Evolutionary conservation across 306 rosid species (phyloP), one percentile per base, ranked within the genome.

Genomic region (Quercus ilex): DNA sequence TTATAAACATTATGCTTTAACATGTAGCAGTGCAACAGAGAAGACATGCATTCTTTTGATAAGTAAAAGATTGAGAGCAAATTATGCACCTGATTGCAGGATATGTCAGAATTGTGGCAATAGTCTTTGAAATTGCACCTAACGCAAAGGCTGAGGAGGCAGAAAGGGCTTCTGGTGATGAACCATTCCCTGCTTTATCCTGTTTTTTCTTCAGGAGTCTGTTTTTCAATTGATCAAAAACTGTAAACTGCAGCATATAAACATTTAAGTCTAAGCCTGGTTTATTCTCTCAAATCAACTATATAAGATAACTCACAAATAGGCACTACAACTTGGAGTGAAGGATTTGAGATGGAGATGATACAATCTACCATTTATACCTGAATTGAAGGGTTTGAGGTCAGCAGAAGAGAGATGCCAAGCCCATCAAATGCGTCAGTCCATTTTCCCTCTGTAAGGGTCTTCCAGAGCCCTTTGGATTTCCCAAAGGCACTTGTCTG

Each of bases 381-480:
- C 94, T 96, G 98, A 88, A 96, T 96, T 58, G 99, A 91, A 30
- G 99, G 99, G 90, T 96, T 96, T 17, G 97, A 85, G 6, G 99
- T 96, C 73, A 96, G 91, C 87, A 96, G 80, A 76, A 96, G 84
- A 41, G 99, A 96, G 87, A 90, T 89, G 79, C 97, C 88, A 20
- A 96, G 98, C 70, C 99, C 99, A 78, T 96, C 98, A 82, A 90
- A 96, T 64, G 97, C 97, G 60, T 93, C 98, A 74, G 87, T 90
- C 99, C 97, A 93, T 60, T 77, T 80, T 53, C 99, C 99, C 85
- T 96, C 99, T 1, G 97, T 82, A 76, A 96, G 92, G 77, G 98
- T 96, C 81, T 79, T 77, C 90, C 90, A 83, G 53, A 96, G 89
- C 70, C 97, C 96, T 83, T 91, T 93, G 58, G 99, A 91, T 87